phyloP scores from a whole-genome alignment of 148 eudicot species.

The Dianthus caryophyllus region DNA sequence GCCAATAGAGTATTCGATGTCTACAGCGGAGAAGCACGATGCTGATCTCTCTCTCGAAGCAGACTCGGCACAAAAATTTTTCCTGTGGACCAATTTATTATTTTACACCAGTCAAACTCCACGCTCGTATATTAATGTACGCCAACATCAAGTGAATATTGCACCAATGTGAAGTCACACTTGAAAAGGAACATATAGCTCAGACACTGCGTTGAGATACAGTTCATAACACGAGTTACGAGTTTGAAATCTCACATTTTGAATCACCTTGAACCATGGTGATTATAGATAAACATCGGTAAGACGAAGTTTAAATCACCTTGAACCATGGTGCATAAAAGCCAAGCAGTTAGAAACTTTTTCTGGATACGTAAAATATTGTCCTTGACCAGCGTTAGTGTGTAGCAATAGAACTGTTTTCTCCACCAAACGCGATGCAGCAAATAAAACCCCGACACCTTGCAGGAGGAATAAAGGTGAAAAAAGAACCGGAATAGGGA shows the following conservation, averaged over 20 bases:
- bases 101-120: constrained; percentile 6
- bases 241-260: constrained; percentile 52
- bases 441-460: constrained; percentile 67
- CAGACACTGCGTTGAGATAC: not conserved
- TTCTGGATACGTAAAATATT: constrained; percentile 57
- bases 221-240: not conserved
- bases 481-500: constrained; percentile 70
- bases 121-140: not conserved
- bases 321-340: constrained; percentile 86
- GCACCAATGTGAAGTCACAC: too few species aligned
- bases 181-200: not conserved
- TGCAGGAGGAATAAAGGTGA: constrained; percentile 80
- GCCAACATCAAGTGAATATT: too few species aligned
- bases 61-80: constrained; percentile 77
- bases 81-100: constrained; percentile 48
- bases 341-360: constrained; percentile 66
- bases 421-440: constrained; percentile 63
- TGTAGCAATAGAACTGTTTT: constrained; percentile 56
- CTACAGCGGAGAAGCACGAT: constrained; percentile 83
- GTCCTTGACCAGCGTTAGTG: constrained; percentile 48
- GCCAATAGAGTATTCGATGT: constrained; percentile 94
- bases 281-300: not conserved
- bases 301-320: constrained; percentile 34
- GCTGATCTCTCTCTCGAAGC: constrained; percentile 89
- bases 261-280: too few species aligned